Base-by-base conservation (phyloP, 805 yeast species). In the Kazachstania psychrophila region DNA sequence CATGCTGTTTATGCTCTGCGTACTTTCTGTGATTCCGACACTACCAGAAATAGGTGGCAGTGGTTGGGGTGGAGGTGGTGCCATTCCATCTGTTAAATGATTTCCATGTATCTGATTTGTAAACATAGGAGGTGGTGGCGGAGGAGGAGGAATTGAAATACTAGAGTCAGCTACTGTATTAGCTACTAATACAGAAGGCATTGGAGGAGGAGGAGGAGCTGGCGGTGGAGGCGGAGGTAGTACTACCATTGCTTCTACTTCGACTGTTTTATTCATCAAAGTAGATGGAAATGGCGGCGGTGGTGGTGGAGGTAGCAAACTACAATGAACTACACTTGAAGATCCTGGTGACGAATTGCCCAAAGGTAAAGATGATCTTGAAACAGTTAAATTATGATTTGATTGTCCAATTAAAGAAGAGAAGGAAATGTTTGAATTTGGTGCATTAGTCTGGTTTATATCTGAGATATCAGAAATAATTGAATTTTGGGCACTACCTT, bases 261-360 rank as follows among this genome's bases (percentile, higher is more conserved):
- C 9, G 6, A 17, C 13, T n/a, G 22, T 13, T 5, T 5, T 28
- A 11, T 11, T 17, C 2, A 13, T 23, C 6, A 34, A 30, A 17
- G 17, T 15, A 7, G 11, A 7, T 26, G 48, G 47, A 16, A 62
- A 58, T n/a, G 66, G 62, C 18, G 36, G 31, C 18, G 45, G 37
- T 8, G 57, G 62, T 3, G 68, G 64, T 8, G 63, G 58, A 0
- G 67, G 61, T 1, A 66, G 46, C 4, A 46, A n/a, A n/a, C n/a
- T n/a, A n/a, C n/a, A n/a, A n/a, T n/a, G n/a, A n/a, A n/a, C n/a
- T n/a, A n/a, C n/a, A n/a, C n/a, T n/a, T n/a, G n/a, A n/a, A n/a
- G n/a, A n/a, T 22, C 9, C 10, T 22, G 23, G 23, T 22, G 23
- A 22, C 10, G 23, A 22, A 7, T 7, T 11, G 25, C n/a, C n/a